Evolutionary conservation across 2,329 filamentous ascomycete genomes (phyloP), one percentile per base, ranked within the genome.

Genomic region (Triangularia verruculosa): DNA sequence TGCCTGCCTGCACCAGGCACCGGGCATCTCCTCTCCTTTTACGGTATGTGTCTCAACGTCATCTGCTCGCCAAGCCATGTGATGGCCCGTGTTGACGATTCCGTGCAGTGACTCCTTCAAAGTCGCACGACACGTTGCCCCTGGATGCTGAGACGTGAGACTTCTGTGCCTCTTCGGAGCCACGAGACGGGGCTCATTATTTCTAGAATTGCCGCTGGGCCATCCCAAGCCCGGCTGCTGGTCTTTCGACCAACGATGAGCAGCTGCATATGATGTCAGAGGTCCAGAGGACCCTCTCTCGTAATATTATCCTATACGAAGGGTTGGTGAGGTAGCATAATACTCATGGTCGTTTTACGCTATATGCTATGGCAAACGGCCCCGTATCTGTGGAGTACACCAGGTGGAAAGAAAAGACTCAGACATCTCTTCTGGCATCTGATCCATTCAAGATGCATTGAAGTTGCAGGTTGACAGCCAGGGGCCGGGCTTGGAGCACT

Each of bases 261-360:
- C 56, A 22, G 57, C 32, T 47, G 57, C 56, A 58, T 28, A 59
- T 59, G 57, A 59, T 59, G 57, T 59, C 57, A 59, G 57, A 51
- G 57, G 30, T 28, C 39, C n/a, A 47, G 39, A 47, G 39, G 9
- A n/a, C 17, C 39, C n/a, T 20, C 39, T 9, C n/a, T 5, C 39
- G 7, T 9, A 28, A 4, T 47, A 47, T 47, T 7, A 20, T 28
- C n/a, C n/a, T 47, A 47, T 47, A 47, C 39, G n/a, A 47, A 47
- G 39, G 17, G 6, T 20, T 22, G 5, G 34, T 39, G 34, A 39
- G 34, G 13, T 39, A 5, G 34, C 17, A 17, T 12, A n/a, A n/a
- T n/a, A n/a, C n/a, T n/a, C n/a, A n/a, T n/a, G n/a, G n/a, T n/a
- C n/a, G n/a, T n/a, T n/a, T n/a, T n/a, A n/a, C n/a, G n/a, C n/a